Base-by-base conservation (phyloP, 441 rosid genomes). In the Brassica hybrid region DNA sequence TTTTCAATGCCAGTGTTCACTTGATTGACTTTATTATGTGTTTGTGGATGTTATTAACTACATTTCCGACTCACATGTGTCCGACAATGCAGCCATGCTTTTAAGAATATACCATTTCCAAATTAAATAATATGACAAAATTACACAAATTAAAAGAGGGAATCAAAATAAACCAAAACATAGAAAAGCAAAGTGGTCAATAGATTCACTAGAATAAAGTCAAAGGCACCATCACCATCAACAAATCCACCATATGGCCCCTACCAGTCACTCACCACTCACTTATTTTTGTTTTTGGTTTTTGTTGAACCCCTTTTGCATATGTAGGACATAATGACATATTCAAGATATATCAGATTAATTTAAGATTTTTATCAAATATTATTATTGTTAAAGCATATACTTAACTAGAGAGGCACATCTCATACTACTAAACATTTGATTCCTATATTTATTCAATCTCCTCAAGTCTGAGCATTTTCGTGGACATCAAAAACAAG, bases 191-290 rank as follows among this genome's bases (percentile, higher is more conserved):
- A 73, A 69, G 71, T 62, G 68, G 78, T 73, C 78, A 73, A 79
- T 16, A 62, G 71, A 79, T 54, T 79, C 78, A 79, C 43, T 68
- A 61, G 82, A 79, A 79, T 68, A 73, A 73, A 62, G 78, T 73
- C 82, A 79, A 79, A 69, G 71, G 67, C 78, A 69, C 62, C 52
- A 74, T 79, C 75, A 50, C 82, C 82, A 69, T 79, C 61, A 79
- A 79, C 78, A 52, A 54, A 43, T 11, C 50, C 82, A 73, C 78
- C 69, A 79, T 72, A 36, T 73, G 60, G 78, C 13, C 74, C 77
- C 73, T 66, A 78, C 76, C 12, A 17, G 38, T 57, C 76, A 76
- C 54, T 71, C 57, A 67, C 73, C 65, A 73, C 70, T 61, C 77
- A 67, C 77, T 67, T 64, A 0, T 5, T 45, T 32, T n/a, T 62